Evolutionary conservation across 2,329 filamentous ascomycete species (phyloP).

Genomic region (Neopestalotiopsis sp.): DNA sequence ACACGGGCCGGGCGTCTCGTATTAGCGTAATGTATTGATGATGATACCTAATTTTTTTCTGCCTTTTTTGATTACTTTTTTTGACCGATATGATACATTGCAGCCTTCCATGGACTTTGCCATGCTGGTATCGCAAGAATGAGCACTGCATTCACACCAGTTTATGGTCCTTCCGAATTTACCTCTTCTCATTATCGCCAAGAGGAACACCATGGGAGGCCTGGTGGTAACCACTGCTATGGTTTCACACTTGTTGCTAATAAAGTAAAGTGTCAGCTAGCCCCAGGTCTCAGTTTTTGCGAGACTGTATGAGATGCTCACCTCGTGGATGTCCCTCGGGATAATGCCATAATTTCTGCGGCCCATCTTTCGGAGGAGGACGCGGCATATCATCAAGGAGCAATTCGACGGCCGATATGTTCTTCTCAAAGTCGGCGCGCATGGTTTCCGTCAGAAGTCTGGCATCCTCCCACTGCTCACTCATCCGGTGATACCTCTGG

Average conservation of each 20-base stretch:
- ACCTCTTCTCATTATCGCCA: not conserved
- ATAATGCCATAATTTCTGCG: not conserved
- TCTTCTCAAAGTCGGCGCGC: not conserved
- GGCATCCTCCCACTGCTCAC: constrained; percentile 8
- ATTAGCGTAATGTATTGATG: not conserved
- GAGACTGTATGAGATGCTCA: not conserved
- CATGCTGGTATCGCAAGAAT: not conserved
- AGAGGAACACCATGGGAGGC: not conserved
- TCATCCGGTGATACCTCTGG: not conserved
- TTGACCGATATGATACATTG: not conserved
- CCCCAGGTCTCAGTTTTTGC: not conserved
- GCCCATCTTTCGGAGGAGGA: not conserved
- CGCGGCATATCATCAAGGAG: not conserved
- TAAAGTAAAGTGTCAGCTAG: not conserved
- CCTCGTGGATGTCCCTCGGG: not conserved
- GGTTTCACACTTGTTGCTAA: not conserved
- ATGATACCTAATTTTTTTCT: constrained; percentile 2
- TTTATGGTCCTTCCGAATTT: not conserved
- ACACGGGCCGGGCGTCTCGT: not conserved
- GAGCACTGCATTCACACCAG: not conserved
- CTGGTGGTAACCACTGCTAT: not conserved
- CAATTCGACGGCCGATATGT: not conserved
- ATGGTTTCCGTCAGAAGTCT: not conserved
- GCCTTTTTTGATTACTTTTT: not conserved
- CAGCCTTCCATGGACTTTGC: not conserved